A percentile compares a stretch with the other conserved stretches of the same genome.
phyloP scores from a whole-genome alignment of 1,284 basidiomycete species.

The Ganoderma meredithae region DNA sequence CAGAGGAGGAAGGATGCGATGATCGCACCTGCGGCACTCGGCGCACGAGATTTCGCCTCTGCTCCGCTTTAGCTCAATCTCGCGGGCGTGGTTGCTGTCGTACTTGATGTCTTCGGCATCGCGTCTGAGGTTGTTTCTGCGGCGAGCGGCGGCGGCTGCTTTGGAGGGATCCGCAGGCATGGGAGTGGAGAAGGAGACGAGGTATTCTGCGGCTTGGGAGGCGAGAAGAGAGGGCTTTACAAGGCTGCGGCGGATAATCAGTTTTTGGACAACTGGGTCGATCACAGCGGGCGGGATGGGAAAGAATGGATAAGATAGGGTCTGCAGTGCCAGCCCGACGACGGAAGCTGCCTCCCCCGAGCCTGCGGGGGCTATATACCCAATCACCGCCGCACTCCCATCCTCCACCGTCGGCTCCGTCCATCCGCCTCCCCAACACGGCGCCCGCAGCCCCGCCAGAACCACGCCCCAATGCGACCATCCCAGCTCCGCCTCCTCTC shows the following conservation, averaged over 20 bases:
- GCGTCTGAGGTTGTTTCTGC: slow-evolving; percentile 37
- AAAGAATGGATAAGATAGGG: slow-evolving; percentile 18
- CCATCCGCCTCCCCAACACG: not conserved
- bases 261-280: slow-evolving; percentile 21
- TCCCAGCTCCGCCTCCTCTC: slow-evolving; percentile 2
- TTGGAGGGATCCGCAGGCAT: slow-evolving; percentile 45
- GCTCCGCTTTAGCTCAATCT: slow-evolving; percentile 70
- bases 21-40: slow-evolving; percentile 71
- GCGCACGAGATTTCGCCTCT: slow-evolving; percentile 76
- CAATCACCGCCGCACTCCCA: slow-evolving; percentile 14
- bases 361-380: slow-evolving; percentile 26
- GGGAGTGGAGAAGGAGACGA: slow-evolving; percentile 30
- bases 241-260: slow-evolving; percentile 32
- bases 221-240: slow-evolving; percentile 20
- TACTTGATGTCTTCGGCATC: slow-evolving; percentile 40
- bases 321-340: slow-evolving; percentile 7
- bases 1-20: slow-evolving; percentile 35
- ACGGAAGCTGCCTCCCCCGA: not conserved
- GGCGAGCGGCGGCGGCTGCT: slow-evolving; percentile 34
- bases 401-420: slow-evolving; percentile 5
- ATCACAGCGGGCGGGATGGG: slow-evolving; percentile 30
- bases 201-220: slow-evolving; percentile 15
- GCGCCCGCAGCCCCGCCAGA: slow-evolving; percentile 7
- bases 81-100: slow-evolving; percentile 44
- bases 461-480: slow-evolving; percentile 3